Evolutionary conservation across 2,329 filamentous ascomycete species (phyloP), one percentile per base, ranked within the genome.

Genomic region (Talaromyces pinophilus): DNA sequence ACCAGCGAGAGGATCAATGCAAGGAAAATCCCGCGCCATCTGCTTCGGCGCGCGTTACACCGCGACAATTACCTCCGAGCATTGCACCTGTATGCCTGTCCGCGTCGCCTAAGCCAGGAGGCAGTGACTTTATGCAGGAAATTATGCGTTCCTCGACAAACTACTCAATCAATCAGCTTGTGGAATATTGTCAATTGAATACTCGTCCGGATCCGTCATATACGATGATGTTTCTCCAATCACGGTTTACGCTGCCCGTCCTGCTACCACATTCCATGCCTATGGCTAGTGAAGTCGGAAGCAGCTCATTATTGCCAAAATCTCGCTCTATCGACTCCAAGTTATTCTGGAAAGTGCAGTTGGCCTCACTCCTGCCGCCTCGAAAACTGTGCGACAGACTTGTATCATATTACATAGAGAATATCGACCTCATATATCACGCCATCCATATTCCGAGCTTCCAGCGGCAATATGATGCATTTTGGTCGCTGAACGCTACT

Each of bases 381-480:
- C 63, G 63, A 30, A 61, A 68, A 15, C 67, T 72, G 52, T 74
- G 72, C 59, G 74, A 75, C 48, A 63, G 72, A 1, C 70, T 76
- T 1, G 63, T 74, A 22, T 69, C 67, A 30, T 75, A 74, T 59
- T 77, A 73, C 64, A 61, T 75, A 19, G 72, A 75, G 44, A 72
- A 77, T 44, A 69, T 76, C 68, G 73, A 76, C 62, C 76, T 72
- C 70, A 67, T 76, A 8, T 75, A 74, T 64, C 74, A 77, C 48
- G 65, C 69, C 5, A 67, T 73, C 15, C 71, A 73, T 42, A 66
- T 70, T 19, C 71, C 72, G 10, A 69, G 69, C 28, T 73, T 72
- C 59, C 69, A 67, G 28, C 68, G 64, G 15, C 69, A 72, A 62
- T 77, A 76, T 62, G 68, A 69, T 0, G 48, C 52, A 13, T 72